Base-by-base conservation (phyloP, 306 rosid genomes). In the Lathyrus tuberosus region DNA sequence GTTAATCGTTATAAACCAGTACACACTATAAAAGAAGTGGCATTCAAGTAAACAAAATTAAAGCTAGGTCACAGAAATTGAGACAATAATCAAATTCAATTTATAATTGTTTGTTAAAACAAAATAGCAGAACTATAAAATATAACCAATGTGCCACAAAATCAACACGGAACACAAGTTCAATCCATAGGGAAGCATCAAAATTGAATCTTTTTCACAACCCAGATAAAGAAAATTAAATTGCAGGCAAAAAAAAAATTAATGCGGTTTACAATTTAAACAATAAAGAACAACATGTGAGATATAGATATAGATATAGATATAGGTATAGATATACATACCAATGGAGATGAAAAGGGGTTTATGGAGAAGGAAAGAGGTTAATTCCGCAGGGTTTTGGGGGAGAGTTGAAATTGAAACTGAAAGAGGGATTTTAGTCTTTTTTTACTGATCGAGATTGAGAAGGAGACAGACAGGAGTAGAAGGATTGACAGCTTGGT, bases 111-210 rank as follows among this genome's bases (percentile, higher is more conserved):
- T 6, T 35, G 40, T 35, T 6, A 35, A 35, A 7, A 33, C 38
- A 35, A 31, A 41, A 40, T 13, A 31, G 7, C 38, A 67, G 9
- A 68, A 47, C 8, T 63, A 41, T 5, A 61, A 43, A 72, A 53
- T 43, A 28, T 43, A 65, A 74, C 51, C 75, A 82, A 61, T 65
- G 78, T 58, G 33, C 31, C 18, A 18, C 49, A 59, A 74, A 65
- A 57, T 58, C 14, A 70, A 69, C 67, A 59, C 15, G 38, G 12
- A 13, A 33, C 30, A 64, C 6, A 65, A 77, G 52, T 16, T 44
- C n/a, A 24, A 30, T 3, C 28, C 3, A 41, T 4, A 42, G 61
- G 6, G 35, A 1, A 66, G 18, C 51, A 54, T 40, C 31, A 67
- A 75, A 13, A 41, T 74, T 59, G 71, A 69, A 77, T 33, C 10